A percentile compares a stretch with the other conserved stretches of the same genome.
phyloP scores from a whole-genome alignment of 192 early-diverging fungal genomes.

The Umbelopsis isabellina region DNA sequence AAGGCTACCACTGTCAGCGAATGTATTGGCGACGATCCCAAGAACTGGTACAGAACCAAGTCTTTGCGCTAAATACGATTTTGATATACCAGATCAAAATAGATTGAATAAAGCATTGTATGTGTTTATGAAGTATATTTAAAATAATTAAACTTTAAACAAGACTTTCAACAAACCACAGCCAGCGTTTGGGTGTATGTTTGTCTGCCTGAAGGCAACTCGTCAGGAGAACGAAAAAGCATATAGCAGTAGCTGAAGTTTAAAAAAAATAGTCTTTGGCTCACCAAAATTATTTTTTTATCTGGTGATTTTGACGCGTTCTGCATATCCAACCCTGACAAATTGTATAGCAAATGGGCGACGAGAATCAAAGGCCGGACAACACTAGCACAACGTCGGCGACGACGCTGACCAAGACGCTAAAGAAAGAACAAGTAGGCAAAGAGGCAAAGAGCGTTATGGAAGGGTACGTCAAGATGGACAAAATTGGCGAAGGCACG shows the following conservation, averaged over 20 bases:
- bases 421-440: background rate
- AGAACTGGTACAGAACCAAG: constrained; percentile 20
- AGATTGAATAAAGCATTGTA: background rate
- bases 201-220: too few species aligned
- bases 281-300: background rate
- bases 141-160: too few species aligned
- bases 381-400: background rate
- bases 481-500: constrained; percentile 85
- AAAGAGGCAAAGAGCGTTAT: constrained; percentile 16
- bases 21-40: constrained; percentile 28
- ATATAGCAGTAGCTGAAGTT: too few species aligned
- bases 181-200: too few species aligned
- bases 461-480: constrained; percentile 70
- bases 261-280: background rate
- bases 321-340: background rate
- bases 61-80: background rate
- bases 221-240: too few species aligned
- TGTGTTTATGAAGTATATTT: too few species aligned
- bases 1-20: constrained; percentile 52
- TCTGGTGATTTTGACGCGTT: constrained; percentile 15
- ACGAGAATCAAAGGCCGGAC: constrained; percentile 2
- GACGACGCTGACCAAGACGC: background rate
- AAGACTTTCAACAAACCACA: too few species aligned
- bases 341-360: background rate
- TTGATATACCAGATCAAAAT: background rate